Evolutionary conservation across 352 stramenopile species (phyloP), one percentile per base, ranked within the genome.

Genomic region (Phytophthora crassamura): DNA sequence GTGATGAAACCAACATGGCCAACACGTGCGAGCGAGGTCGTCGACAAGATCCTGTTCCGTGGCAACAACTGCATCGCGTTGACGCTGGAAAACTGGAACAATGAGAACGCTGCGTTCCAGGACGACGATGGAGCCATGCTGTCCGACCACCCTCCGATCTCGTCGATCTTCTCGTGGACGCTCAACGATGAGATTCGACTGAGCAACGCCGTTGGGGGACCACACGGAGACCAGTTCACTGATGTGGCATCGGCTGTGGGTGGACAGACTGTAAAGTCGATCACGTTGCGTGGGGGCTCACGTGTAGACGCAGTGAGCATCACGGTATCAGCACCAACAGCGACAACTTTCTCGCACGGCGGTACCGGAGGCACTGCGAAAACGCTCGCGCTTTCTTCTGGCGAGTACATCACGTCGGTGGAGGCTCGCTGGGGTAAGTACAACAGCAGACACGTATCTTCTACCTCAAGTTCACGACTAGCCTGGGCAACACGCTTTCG

Each of bases 1-100:
- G 77, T 38, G 61, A 69, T 15, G 42, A 62, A 4, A 64, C 46
- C 11, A 69, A 69, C 38, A 74, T 78, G 43, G 75, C 66, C 14
- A 70, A 81, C 52, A 55, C 61, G 38, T 85, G n/a, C n/a, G n/a
- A n/a, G 77, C 36, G 77, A 85, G 22, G 74, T 82, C 32, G 74
- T 85, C 7, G 77, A 82, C 74, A 85, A 85, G 62, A 81, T 85
- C 39, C 42, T 85, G 47, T 85, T 79, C 60, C 74, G 77, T 16
- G 67, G 74, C 48, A 85, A 78, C 74, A 82, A 81, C 62, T 67
- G 73, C 52, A 64, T 82, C 55, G 67, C 45, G 6, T 58, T 82
- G 49, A 72, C 72, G 4, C 50, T 79, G 3, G 58, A 79, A 12
- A 60, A 63, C 46, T 79, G 63, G 63, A 64, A 53, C 42, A 85